Base-by-base conservation (phyloP, 83 land plant species). In the Isoetes engelmannii region DNA sequence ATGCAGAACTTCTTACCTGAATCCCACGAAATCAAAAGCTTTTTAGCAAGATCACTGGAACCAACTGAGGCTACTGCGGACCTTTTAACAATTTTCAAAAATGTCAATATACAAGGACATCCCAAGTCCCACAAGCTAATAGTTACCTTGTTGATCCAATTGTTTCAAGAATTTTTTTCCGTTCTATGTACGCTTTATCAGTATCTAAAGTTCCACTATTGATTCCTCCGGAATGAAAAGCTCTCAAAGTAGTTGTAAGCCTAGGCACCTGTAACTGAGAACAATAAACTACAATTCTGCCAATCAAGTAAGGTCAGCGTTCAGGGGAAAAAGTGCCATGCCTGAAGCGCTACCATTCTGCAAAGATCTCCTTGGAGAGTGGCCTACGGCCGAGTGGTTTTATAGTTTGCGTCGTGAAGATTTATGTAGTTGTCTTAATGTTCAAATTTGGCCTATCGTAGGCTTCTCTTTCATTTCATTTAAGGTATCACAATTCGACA, bases 141-240 rank as follows among this genome's bases (percentile, higher is more conserved):
- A 44, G 5, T 18, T 42, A 55, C 78, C 82, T 44, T 74, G 67
- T 59, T n/a, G 10, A 79, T 67, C 15, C 69, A 21, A 49, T 75
- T 51, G 47, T 72, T 43, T 81, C 83, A n/a, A 92, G 85, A 43
- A 86, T 72, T 37, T 45, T 5, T 69, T 84, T 92, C 55, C 97
- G 83, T 3, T 74, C 83, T 47, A 89, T 78, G 69, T 92, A 92
- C 7, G 90, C 88, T 20, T 78, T 73, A 61, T 92, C 97, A 73
- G 77, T 66, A 56, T 91, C 97, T 72, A 74, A 58, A 28, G 2
- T 28, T 28, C 37, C 37, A 28, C 37, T 28, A 28, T 28, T 28
- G 21, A 66, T 41, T 15, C 21, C 53, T 12, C 79, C 67, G 5
- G 44, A 45, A 7, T 75, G 28, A 19, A 20, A 15, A 7, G 48